Base-by-base conservation (phyloP, 2,329 filamentous ascomycete genomes). In the Stagonosporopsis cucurbitacearum region DNA sequence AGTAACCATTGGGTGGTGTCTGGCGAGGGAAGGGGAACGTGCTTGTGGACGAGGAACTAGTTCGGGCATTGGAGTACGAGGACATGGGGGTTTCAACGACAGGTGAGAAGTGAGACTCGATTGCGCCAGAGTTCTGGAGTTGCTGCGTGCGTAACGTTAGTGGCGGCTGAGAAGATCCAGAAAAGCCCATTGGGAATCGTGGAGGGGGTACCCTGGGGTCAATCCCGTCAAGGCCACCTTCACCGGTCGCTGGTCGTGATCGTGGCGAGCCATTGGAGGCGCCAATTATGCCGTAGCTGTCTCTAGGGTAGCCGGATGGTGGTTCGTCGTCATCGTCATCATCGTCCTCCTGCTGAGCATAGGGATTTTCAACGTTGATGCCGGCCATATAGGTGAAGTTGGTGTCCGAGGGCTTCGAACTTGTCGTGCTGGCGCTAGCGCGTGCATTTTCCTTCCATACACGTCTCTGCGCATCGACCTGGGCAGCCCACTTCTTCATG, bases 101-200 rank as follows among this genome's bases (percentile, higher is more conserved):
- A 0, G 95, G 95, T 0, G 94, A 98, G 76, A 99, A 99, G 77
- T 97, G 98, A 3, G 93, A 97, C 55, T 92, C 91, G 53, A 92
- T 96, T 55, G 90, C 90, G 48, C 61, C 67, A 9, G 81, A 85
- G 32, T 80, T 81, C 1, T 91, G 89, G 13, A 82, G 70, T 63
- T 85, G 80, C 66, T 86, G 82, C 17, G 82, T 84, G 67, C 94
- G 90, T 23, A 97, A 77, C 58, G 86, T 92, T 40, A 96, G 82
- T 36, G 84, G 75, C 22, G 82, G 77, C 61, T 78, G 76, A 32
- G 66, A 67, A 25, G 54, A 26, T 46, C 52, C 52, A 58, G 56
- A 83, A 80, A 26, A 68, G 55, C 85, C 85, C 56, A 90, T 77
- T 9, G 90, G 89, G 73, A 93, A 92, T 58, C 91, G 83, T 49